Base-by-base conservation (phyloP, 495 filamentous ascomycete genomes). In the Talaromyces trachyspermus region DNA sequence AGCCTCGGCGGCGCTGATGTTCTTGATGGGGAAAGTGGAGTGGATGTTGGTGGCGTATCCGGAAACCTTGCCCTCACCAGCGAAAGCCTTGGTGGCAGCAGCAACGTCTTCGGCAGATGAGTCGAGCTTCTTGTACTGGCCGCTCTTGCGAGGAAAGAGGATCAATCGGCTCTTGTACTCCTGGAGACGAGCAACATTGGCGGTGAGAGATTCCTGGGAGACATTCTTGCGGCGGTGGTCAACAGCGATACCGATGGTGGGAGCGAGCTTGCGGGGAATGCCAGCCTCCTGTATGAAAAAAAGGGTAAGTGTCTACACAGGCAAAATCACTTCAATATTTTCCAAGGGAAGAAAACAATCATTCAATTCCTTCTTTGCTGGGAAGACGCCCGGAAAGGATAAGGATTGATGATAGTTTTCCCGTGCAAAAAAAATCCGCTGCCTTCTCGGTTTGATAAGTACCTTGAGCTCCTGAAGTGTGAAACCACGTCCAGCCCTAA, bases 391-490 rank as follows among this genome's bases (percentile, higher is more conserved):
- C n/a, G n/a, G n/a, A n/a, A n/a, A n/a, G n/a, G n/a, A n/a, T n/a
- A n/a, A n/a, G n/a, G n/a, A n/a, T n/a, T n/a, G n/a, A n/a, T n/a
- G n/a, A n/a, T n/a, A n/a, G n/a, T n/a, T n/a, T n/a, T n/a, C n/a
- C n/a, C n/a, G n/a, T n/a, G n/a, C n/a, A n/a, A n/a, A n/a, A n/a
- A n/a, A n/a, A n/a, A n/a, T n/a, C n/a, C n/a, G n/a, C n/a, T n/a
- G n/a, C n/a, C n/a, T n/a, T n/a, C n/a, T n/a, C n/a, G n/a, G n/a
- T 37, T 43, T 25, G n/a, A 26, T 24, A 24, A 29, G 26, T 83
- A 94, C 91, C 90, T 98, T 98, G 63, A 98, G 77, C 83, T 98
- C 92, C 69, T 81, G 78, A 48, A 97, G 79, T 52, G 92, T 86
- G 83, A 98, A 98, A 60, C 92, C 92, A 76, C 94, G 88, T 64